A percentile compares a stretch with the other conserved stretches of the same genome.
These are phyloP conservation scores for Phytophthora lateralis DNA, from an alignment of 352 stramenopile genomes.

Conservation along the genomic window DNA sequence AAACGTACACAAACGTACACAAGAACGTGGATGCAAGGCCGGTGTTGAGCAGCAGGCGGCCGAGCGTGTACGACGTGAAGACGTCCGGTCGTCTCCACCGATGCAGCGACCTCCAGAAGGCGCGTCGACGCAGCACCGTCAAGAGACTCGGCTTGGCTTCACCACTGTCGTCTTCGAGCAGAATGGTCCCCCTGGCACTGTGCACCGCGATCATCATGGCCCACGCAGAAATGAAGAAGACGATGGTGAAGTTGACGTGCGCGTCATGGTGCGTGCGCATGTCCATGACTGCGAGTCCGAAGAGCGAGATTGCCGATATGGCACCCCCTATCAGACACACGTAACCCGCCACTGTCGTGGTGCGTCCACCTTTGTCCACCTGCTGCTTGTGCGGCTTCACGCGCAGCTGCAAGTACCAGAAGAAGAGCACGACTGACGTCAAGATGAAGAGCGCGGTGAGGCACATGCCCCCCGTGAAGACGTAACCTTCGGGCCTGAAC, in stretches of 20 bases:
- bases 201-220: constrained; percentile 66
- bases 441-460: constrained; percentile 80
- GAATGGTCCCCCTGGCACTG: constrained; percentile 45
- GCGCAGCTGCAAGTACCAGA: constrained; percentile 71
- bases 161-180: constrained; percentile 38
- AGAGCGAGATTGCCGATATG: constrained; percentile 51
- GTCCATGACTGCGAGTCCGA: constrained; percentile 73
- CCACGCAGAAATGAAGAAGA: constrained; percentile 83
- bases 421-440: constrained; percentile 57
- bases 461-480: constrained; percentile 82
- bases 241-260: constrained; percentile 73
- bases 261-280: constrained; percentile 77
- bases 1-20: too few species aligned
- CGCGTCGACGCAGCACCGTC: constrained; percentile 18
- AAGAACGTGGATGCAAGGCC: constrained; percentile 65
- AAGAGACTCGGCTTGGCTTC: constrained; percentile 20
- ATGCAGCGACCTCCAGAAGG: constrained; percentile 44
- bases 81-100: constrained; percentile 62
- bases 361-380: background rate
- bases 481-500: constrained; percentile 69
- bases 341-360: constrained; percentile 19
- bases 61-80: constrained; percentile 55
- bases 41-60: constrained; percentile 46
- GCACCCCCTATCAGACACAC: constrained; percentile 39
- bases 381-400: constrained; percentile 15